Conservation (phyloP, 2,329 filamentous ascomycete genomes). For the Nannizzia gypsea region DNA sequence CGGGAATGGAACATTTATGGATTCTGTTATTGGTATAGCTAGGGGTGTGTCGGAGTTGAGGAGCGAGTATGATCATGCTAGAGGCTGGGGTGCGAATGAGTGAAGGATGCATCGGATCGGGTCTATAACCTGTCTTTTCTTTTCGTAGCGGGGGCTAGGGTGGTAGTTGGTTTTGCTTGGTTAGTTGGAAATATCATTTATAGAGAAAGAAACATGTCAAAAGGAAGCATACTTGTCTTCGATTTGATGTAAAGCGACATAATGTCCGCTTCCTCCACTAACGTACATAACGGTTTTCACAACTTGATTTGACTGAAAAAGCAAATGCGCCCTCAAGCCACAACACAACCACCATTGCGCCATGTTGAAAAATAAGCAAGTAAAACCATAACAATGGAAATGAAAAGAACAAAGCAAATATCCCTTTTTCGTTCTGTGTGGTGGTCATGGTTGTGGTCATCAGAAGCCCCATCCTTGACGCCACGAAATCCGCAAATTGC, state of each 20-base stretch:
- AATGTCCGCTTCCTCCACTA: neutral
- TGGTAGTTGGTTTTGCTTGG: neutral
- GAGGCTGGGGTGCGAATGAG: slow-evolving; percentile 17
- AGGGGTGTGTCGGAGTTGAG: slow-evolving; percentile 53
- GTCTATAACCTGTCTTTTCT: too few species aligned
- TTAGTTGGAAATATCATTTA: neutral
- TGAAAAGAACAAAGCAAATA: neutral
- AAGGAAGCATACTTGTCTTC: slow-evolving; percentile 4
- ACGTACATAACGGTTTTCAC: neutral
- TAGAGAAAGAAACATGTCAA: neutral
- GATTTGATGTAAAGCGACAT: neutral
- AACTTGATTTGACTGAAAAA: neutral
- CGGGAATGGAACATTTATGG: slow-evolving; percentile 34
- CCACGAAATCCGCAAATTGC: neutral
- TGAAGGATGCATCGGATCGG: neutral
- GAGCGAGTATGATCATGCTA: slow-evolving; percentile 27
- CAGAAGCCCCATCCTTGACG: neutral
- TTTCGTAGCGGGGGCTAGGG: too few species aligned
- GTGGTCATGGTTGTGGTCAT: neutral
- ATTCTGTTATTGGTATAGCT: slow-evolving; percentile 55
- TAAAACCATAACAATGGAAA: neutral
- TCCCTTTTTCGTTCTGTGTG: neutral
- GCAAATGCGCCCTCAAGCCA: neutral
- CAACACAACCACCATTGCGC: neutral
- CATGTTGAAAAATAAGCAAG: neutral